Conservation (phyloP, 179 eudicot genomes). For the Corrigiola litoralis region DNA sequence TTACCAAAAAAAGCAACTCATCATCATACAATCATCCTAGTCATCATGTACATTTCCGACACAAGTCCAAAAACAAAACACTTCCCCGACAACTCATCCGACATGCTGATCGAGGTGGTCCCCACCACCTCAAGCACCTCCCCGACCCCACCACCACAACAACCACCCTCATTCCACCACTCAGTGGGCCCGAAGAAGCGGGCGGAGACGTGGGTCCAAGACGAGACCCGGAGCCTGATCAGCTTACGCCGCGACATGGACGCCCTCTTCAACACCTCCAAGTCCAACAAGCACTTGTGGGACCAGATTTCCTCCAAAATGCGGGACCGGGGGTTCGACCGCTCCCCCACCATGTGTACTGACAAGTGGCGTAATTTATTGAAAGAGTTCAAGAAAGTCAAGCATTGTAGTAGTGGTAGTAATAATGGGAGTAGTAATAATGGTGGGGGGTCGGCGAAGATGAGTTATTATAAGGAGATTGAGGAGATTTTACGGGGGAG, state of each 20-base stretch:
- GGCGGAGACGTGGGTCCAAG: slow-evolving; percentile 90
- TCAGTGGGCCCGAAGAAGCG: slow-evolving; percentile 54
- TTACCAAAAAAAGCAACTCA: not conserved
- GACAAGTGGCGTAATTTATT: slow-evolving; percentile 95
- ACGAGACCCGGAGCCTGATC: slow-evolving; percentile 67
- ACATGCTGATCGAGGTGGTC: slow-evolving; percentile 44
- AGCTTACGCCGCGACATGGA: slow-evolving; percentile 62
- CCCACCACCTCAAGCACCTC: slow-evolving; percentile 14
- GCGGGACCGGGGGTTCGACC: slow-evolving; percentile 84
- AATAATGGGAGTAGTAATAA: not conserved
- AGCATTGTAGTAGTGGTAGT: slow-evolving; percentile 16
- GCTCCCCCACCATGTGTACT: slow-evolving; percentile 93
- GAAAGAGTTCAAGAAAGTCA: slow-evolving; percentile 85
- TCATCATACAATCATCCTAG: too few relatives aligned
- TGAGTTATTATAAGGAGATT: slow-evolving; percentile 73
- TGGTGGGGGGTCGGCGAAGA: slow-evolving; percentile 35
- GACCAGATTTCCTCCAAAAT: slow-evolving; percentile 74
- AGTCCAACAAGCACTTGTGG: slow-evolving; percentile 84
- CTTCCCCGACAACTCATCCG: slow-evolving; percentile 27
- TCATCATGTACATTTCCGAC: slow-evolving; percentile 44
- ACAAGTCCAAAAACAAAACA: slow-evolving; percentile 18
- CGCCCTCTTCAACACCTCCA: slow-evolving; percentile 70
- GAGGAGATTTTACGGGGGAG: slow-evolving; percentile 68
- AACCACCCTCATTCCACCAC: not conserved
- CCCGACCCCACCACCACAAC: slow-evolving; percentile 7